Conservation (phyloP, 106 monocot genomes). For the Dioscorea dumetorum region DNA sequence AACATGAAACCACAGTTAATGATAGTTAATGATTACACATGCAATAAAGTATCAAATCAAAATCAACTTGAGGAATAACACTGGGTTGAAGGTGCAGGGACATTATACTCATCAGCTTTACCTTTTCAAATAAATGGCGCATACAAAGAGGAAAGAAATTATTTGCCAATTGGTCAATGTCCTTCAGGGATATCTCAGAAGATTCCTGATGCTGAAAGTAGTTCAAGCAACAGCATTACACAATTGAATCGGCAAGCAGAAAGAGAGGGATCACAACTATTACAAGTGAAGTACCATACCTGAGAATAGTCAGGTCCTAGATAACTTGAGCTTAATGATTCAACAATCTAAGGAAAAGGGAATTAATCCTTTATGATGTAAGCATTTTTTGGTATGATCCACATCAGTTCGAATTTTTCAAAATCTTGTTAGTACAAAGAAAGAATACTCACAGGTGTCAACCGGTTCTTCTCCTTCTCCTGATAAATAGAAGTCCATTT, state of each 20-base stretch:
- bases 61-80: not conserved
- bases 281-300: slow-evolving; percentile 30
- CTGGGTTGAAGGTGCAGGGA: not conserved
- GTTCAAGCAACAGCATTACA: not conserved
- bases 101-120: slow-evolving; percentile 1
- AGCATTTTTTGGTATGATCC: no score
- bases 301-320: slow-evolving; percentile 95
- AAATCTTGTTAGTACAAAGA: not conserved
- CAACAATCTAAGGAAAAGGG: slow-evolving; percentile 58
- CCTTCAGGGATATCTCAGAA: slow-evolving; percentile 70
- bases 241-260: not conserved
- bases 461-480: slow-evolving; percentile 78
- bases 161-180: slow-evolving; percentile 68
- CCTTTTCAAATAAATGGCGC: slow-evolving; percentile 92
- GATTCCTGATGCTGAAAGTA: slow-evolving; percentile 52
- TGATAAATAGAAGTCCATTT: slow-evolving; percentile 71
- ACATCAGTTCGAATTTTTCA: no score
- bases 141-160: slow-evolving; percentile 94
- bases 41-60: not conserved
- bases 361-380: not conserved
- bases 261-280: no score
- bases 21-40: no score
- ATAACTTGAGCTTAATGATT: slow-evolving; percentile 76
- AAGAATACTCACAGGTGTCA: slow-evolving; percentile 74
- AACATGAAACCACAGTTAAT: not conserved